Conservation (phyloP, 2,329 filamentous ascomycete genomes). For the Ceratocystis alfenasii region DNA sequence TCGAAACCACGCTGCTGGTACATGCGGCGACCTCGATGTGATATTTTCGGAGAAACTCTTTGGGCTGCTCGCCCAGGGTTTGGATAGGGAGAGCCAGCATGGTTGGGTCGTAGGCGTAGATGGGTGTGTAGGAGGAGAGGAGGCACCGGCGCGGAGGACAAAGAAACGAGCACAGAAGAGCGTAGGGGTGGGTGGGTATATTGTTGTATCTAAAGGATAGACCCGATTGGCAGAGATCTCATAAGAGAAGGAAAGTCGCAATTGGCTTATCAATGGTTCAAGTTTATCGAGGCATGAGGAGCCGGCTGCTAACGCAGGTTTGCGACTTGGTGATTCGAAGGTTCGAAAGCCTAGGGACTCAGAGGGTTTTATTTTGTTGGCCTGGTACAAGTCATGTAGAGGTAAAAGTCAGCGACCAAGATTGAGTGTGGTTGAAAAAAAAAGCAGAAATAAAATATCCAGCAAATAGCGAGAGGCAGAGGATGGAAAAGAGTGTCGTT, state of each 20-base stretch:
- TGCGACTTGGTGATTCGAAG: neutral
- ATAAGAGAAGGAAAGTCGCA: neutral
- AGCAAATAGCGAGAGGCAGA: neutral
- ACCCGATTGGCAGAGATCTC: neutral
- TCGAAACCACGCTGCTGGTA: slow-evolving; percentile 65
- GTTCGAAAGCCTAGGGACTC: neutral
- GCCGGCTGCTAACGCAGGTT: neutral
- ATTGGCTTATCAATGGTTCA: neutral
- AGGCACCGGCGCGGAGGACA: neutral
- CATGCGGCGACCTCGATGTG: slow-evolving; percentile 70
- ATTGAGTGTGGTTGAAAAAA: neutral
- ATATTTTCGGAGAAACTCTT: slow-evolving; percentile 35
- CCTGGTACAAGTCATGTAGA: no score
- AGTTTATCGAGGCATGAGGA: neutral
- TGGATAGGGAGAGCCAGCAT: slow-evolving; percentile 19
- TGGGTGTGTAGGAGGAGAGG: neutral
- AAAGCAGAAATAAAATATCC: neutral
- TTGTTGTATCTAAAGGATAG: neutral
- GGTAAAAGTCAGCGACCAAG: no score
- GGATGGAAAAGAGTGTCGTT: neutral
- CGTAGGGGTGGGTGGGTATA: neutral
- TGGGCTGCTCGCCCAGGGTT: slow-evolving; percentile 19
- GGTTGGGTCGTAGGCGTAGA: slow-evolving; percentile 6
- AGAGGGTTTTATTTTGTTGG: neutral
- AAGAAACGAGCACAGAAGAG: neutral